Conservation (phyloP, 139 green algal genomes). For the Nannochloris sp. region DNA sequence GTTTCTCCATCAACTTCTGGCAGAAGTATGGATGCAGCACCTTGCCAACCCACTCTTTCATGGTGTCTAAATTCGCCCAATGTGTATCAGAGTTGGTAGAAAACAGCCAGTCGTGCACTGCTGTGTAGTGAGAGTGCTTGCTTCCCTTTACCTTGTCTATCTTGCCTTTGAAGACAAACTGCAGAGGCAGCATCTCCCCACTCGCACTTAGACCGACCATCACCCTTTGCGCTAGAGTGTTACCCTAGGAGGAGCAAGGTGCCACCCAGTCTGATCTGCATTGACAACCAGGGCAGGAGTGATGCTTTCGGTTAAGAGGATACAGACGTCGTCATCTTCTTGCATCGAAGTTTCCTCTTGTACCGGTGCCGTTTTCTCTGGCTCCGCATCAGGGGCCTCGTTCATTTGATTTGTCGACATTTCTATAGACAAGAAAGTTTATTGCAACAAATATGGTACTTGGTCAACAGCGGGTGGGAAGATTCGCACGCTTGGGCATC, state of each 20-base stretch:
- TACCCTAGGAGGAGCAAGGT: background rate
- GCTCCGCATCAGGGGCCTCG: no score
- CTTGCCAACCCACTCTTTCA: background rate
- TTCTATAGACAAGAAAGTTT: no score
- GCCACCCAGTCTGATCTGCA: background rate
- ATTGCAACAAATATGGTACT: no score
- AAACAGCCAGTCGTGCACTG: background rate
- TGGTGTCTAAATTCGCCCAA: background rate
- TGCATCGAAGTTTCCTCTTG: no score
- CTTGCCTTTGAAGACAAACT: background rate
- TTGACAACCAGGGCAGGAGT: background rate
- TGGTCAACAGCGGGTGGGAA: no score
- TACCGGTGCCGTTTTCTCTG: no score
- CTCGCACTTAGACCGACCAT: background rate
- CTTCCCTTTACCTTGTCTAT: background rate
- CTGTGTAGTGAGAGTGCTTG: background rate
- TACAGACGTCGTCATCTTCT: no score
- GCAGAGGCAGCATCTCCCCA: background rate
- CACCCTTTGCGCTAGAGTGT: background rate
- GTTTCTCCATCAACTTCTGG: background rate
- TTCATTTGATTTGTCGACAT: no score
- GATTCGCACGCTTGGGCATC: no score
- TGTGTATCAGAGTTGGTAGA: background rate
- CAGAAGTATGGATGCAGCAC: background rate
- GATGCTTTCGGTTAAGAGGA: no score